Evolutionary conservation across 2,329 filamentous ascomycete genomes (phyloP).

Genomic region (Calonectria hongkongensis): DNA sequence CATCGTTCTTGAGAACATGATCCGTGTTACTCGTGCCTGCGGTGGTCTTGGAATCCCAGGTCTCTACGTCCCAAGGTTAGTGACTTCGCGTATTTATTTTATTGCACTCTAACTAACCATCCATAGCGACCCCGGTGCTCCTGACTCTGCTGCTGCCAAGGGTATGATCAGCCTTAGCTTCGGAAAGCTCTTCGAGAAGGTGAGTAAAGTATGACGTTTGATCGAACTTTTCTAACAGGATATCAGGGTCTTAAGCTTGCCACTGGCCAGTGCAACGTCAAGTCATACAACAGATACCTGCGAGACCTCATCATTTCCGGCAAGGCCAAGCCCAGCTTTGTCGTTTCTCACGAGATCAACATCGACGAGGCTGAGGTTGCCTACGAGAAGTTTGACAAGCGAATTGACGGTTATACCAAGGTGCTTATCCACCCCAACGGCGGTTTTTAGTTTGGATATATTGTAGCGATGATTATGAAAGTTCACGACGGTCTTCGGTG

Average conservation of each 20-base stretch:
- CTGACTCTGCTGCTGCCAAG: constrained; percentile 76
- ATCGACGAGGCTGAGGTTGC: constrained; percentile 77
- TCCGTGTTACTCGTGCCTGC: constrained; percentile 76
- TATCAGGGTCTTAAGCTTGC: constrained; percentile 74
- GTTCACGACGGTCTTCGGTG: background rate
- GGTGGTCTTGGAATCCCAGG: constrained; percentile 78
- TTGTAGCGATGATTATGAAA: constrained; percentile 12
- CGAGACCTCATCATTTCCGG: constrained; percentile 79
- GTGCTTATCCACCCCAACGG: constrained; percentile 81
- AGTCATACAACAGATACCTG: constrained; percentile 79
- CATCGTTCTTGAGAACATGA: constrained; percentile 78
- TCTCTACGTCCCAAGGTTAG: constrained; percentile 64
- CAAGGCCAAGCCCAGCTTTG: constrained; percentile 79
- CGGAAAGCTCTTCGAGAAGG: constrained; percentile 82
- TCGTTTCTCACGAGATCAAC: constrained; percentile 78
- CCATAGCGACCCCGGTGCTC: constrained; percentile 75
- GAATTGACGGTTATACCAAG: constrained; percentile 81
- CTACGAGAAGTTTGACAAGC: constrained; percentile 80
- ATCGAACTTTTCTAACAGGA: background rate
- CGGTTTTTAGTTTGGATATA: constrained; percentile 46
- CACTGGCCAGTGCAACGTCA: constrained; percentile 81
- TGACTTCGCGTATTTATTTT: background rate
- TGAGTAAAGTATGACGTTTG: constrained; percentile 46
- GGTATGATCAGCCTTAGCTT: constrained; percentile 79
- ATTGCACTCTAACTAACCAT: constrained; percentile 33